Evolutionary conservation across 2,329 filamentous ascomycete genomes (phyloP).

Genomic region (Karstenula rhodostoma): DNA sequence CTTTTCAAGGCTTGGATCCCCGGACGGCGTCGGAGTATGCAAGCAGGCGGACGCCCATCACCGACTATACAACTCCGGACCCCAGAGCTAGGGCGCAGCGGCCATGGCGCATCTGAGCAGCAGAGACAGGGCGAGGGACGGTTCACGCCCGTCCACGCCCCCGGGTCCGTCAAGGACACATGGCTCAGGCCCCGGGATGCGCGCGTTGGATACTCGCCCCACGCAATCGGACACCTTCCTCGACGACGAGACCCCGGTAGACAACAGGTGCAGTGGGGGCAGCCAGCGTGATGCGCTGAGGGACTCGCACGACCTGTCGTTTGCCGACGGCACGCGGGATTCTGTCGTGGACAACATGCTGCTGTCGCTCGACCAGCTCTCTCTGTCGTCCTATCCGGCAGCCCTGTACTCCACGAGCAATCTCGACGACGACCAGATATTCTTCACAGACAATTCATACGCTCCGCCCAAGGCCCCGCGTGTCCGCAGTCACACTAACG

Average conservation of each 20-base stretch:
- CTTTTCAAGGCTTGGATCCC: constrained; percentile 20
- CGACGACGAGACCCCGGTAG: constrained; percentile 47
- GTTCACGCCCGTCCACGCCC: constrained; percentile 41
- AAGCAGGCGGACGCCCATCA: constrained; percentile 25
- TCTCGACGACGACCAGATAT: constrained; percentile 51
- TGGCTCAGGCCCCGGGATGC: constrained; percentile 35
- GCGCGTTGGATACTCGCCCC: constrained; percentile 40
- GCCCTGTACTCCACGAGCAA: constrained; percentile 42
- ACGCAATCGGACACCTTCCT: constrained; percentile 45
- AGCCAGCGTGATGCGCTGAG: constrained; percentile 32
- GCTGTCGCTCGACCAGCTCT: constrained; percentile 80
- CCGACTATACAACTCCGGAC: constrained; percentile 29
- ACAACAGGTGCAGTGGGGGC: constrained; percentile 28
- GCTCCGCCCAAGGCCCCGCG: constrained; percentile 49
- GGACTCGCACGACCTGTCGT: constrained; percentile 86
- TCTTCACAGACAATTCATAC: constrained; percentile 45
- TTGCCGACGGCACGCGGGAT: constrained; percentile 81
- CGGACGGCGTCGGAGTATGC: constrained; percentile 38
- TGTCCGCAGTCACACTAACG: constrained; percentile 66
- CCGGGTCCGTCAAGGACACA: constrained; percentile 34
- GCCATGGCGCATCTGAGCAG: constrained; percentile 35
- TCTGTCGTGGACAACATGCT: constrained; percentile 97
- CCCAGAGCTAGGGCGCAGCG: constrained; percentile 20
- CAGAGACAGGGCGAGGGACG: constrained; percentile 25
- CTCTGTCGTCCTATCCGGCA: constrained; percentile 32